A percentile compares a stretch with the other conserved stretches of the same genome.
These are phyloP conservation scores for Fusarium fracticaudum DNA, from an alignment of 2,329 filamentous ascomycete genomes.

Conservation along the genomic window DNA sequence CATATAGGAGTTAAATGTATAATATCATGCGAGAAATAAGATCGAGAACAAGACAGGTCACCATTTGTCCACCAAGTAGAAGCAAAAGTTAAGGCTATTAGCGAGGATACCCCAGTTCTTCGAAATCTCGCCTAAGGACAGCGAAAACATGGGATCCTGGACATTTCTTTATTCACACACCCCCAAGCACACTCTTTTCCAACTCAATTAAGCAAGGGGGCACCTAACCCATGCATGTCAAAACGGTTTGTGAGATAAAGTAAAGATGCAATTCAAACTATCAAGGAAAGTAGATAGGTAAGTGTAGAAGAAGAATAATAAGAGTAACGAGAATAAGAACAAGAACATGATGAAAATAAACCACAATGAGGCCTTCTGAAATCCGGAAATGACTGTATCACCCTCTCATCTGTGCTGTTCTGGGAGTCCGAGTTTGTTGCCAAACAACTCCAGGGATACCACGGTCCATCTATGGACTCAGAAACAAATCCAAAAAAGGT, in stretches of 20 bases:
- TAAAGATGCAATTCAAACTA: slow-evolving; percentile 21
- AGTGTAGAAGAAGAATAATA: slow-evolving; percentile 10
- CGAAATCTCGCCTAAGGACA: slow-evolving; percentile 17
- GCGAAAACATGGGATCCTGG: slow-evolving; percentile 22
- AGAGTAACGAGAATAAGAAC: background rate
- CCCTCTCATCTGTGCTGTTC: slow-evolving; percentile 37
- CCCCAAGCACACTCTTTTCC: slow-evolving; percentile 19
- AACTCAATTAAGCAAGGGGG: slow-evolving; percentile 16
- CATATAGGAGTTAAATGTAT: background rate
- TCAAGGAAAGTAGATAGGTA: slow-evolving; percentile 20
- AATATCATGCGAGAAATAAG: background rate
- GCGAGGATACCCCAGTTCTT: slow-evolving; percentile 10
- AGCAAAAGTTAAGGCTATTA: background rate
- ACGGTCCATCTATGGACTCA: slow-evolving; percentile 31
- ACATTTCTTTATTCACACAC: slow-evolving; percentile 18
- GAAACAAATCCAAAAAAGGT: slow-evolving; percentile 16
- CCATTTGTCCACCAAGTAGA: slow-evolving; percentile 7
- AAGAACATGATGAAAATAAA: background rate
- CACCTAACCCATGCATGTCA: slow-evolving; percentile 7
- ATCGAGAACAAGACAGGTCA: background rate
- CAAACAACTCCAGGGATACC: slow-evolving; percentile 31
- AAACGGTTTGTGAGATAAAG: slow-evolving; percentile 4
- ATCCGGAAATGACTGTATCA: slow-evolving; percentile 35
- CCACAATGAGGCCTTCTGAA: background rate
- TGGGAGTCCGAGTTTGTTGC: slow-evolving; percentile 26